Base-by-base conservation (phyloP, 192 early-diverging fungal genomes). In the Obelidium mucronatum region DNA sequence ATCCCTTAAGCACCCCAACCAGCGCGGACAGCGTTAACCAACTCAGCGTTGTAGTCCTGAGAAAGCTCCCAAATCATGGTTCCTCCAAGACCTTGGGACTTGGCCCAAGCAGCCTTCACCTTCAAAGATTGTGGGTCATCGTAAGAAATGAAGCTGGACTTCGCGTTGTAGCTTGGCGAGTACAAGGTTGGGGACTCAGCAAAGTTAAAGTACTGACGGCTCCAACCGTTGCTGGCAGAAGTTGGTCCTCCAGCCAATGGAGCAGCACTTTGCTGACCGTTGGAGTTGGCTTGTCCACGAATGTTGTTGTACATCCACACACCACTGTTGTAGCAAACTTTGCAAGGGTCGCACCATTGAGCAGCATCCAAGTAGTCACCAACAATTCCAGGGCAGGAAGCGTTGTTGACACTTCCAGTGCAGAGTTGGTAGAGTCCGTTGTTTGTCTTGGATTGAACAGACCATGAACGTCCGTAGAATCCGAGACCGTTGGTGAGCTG, bases 141-240 rank as follows among this genome's bases (percentile, higher is more conserved):
- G n/a, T n/a, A n/a, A n/a, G n/a, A 92, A 48, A 94, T 86, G 67
- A 89, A 94, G 6, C 84, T 82, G 17, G 40, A n/a, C 19, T 8
- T 40, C 33, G n/a, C 35, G 33, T 11, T 28, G 63, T 65, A 84
- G 87, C 87, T 34, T 87, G 90, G 31, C 86, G n/a, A n/a, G n/a
- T n/a, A n/a, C n/a, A n/a, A n/a, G n/a, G n/a, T n/a, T n/a, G n/a
- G n/a, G n/a, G n/a, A 86, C 33, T 85, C 67, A 19, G 86, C 75
- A 39, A 61, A 51, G 19, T 80, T 64, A 70, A 91, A 88, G 87
- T 87, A 89, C 60, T 84, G 65, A 0, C 85, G 77, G 5, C 78
- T 65, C 90, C 90, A 92, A 53, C 87, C 87, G 54, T 78, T 81
- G 48, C 83, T 83, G 19, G 83, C 73, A 1, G 76, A 73, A 3